Evolutionary conservation across 2,329 filamentous ascomycete genomes (phyloP), one percentile per base, ranked within the genome.

Genomic region (Madurella fahalii): DNA sequence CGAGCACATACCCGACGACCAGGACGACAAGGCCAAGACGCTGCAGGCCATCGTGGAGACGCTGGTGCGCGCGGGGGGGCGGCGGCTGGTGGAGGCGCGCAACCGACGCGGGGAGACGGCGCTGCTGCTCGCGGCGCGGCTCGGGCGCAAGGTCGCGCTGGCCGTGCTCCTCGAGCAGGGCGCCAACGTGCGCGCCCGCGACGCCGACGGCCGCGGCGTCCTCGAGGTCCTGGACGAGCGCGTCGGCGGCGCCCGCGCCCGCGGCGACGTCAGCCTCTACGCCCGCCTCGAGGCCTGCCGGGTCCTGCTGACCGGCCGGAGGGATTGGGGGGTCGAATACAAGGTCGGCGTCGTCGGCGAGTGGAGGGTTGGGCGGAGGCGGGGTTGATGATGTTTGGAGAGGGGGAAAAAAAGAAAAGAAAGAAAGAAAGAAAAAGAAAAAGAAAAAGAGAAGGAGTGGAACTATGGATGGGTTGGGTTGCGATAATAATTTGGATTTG

Each of bases 41-140:
- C 74, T 79, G 1, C 70, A 71, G 9, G 57, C 64, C 4, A 76
- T 82, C 7, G 65, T 83, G 4, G 66, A 72, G 49, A 62, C 69
- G 0, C 71, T 83, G 0, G 59, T 80, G 16, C 54, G 65, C 0
- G 64, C 64, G 0, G 76, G 77, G 1, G 78, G 77, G 0, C 64
- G 72, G 11, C 34, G 34, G 4, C 13, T 11, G 1, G 59, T 82
- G 4, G 70, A 82, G 52, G 75, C 73, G 5, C 76, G 79, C 30
- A 83, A 83, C 62, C 69, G 78, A 3, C 67, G 70, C 0, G 80
- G 80, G 40, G 80, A 83, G 66, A 83, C 80, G 0, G 74, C 79
- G 0, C 69, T 83, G 30, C 77, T 82, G 40, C 63, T 83, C 9
- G 80, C 80, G 0, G 78, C 79, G 2, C 72, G 78, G 2, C 70